phyloP scores from a whole-genome alignment of 2,329 filamentous ascomycete genomes.

The Ascochyta rabiei region DNA sequence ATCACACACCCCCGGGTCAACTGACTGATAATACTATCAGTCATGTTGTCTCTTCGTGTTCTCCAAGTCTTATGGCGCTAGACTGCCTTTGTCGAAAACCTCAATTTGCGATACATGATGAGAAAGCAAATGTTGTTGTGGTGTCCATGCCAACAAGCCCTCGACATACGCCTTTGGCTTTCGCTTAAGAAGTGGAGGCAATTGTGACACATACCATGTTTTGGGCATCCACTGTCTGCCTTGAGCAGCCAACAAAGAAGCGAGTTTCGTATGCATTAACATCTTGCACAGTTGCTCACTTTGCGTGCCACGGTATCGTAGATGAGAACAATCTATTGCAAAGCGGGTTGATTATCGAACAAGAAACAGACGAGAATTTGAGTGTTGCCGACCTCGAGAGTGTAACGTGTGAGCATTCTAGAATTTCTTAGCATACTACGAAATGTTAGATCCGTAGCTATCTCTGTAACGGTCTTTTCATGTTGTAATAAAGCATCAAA shows the following conservation, averaged over 20 bases:
- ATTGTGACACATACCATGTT: constrained; percentile 5
- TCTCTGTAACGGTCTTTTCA: constrained; percentile 8
- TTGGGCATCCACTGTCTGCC: constrained; percentile 8
- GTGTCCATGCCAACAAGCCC: constrained; percentile 2
- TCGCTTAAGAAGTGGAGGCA: constrained; percentile 6
- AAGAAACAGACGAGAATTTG: constrained; percentile 5
- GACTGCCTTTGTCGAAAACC: constrained; percentile 5
- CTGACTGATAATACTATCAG: constrained; percentile 6
- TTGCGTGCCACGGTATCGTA: constrained; percentile 6
- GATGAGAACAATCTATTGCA: constrained; percentile 9
- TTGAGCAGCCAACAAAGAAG: constrained; percentile 6
- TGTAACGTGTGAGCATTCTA: constrained; percentile 8
- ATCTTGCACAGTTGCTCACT: constrained; percentile 5
- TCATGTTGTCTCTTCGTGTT: constrained; percentile 10
- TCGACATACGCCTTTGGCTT: constrained; percentile 4
- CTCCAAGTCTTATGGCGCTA: constrained; percentile 8
- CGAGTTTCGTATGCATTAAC: constrained; percentile 6
- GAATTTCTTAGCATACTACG: constrained; percentile 7
- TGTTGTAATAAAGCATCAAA: constrained; percentile 12
- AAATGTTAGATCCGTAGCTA: constrained; percentile 7
- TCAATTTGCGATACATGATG: constrained; percentile 5
- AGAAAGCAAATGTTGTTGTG: constrained; percentile 7
- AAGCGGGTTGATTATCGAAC: constrained; percentile 6
- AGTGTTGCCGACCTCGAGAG: constrained; percentile 8
- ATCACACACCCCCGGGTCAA: constrained; percentile 4